Conservation (phyloP, 1,284 basidiomycete genomes). For the Marasmius oreades region DNA sequence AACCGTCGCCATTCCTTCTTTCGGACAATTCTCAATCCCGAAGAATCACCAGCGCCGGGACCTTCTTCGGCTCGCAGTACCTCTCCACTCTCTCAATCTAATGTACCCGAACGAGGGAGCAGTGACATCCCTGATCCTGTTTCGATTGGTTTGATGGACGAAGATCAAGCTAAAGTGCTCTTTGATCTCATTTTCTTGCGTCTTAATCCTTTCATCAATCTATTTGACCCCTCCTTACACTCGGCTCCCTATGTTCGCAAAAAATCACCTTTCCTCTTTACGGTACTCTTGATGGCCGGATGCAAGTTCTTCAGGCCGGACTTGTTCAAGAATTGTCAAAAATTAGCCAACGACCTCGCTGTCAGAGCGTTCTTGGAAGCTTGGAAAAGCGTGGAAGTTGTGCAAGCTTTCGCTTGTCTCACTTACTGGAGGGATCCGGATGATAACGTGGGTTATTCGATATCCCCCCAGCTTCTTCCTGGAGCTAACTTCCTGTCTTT, state of each 20-base stretch:
- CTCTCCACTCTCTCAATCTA: constrained; percentile 30
- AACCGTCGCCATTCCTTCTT: constrained; percentile 74
- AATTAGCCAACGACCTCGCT: constrained; percentile 67
- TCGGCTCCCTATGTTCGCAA: constrained; percentile 70
- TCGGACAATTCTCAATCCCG: constrained; percentile 74
- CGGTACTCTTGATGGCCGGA: constrained; percentile 76
- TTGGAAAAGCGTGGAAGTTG: constrained; percentile 76
- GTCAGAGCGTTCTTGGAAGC: constrained; percentile 73
- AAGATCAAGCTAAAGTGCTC: constrained; percentile 60
- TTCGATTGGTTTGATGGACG: constrained; percentile 60
- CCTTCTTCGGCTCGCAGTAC: constrained; percentile 24
- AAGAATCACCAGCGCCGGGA: constrained; percentile 44
- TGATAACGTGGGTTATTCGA: constrained; percentile 56
- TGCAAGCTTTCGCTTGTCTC: constrained; percentile 80
- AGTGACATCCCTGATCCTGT: constrained; percentile 60
- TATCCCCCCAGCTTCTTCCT: constrained; percentile 10
- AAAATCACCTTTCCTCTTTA: constrained; percentile 76
- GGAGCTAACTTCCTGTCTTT: constrained; percentile 18
- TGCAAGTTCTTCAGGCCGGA: constrained; percentile 81
- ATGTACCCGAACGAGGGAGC: constrained; percentile 24
- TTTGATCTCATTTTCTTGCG: constrained; percentile 76
- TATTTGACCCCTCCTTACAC: constrained; percentile 78
- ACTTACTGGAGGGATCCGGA: constrained; percentile 87
- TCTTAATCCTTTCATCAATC: constrained; percentile 80
- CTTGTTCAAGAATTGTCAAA: constrained; percentile 62